Percentiles rank a stretch among this genome's conserved stretches.
Evolutionary conservation across 176 grass and related monocot species (phyloP).

Genomic region (Echinochloa phyllopogon): DNA sequence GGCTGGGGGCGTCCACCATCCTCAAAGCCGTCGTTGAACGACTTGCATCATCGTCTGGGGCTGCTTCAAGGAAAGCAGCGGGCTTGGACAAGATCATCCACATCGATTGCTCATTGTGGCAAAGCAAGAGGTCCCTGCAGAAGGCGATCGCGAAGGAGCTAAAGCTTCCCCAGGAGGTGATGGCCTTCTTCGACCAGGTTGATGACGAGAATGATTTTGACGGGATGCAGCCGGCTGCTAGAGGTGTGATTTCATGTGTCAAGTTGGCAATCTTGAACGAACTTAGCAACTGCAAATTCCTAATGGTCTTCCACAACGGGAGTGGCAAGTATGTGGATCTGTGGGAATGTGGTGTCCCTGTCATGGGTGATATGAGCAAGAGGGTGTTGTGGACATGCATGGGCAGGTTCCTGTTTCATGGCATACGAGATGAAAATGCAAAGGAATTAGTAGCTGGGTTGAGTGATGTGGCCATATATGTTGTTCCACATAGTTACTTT

Average conservation of each 20-base stretch:
- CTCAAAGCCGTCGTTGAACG: neutral
- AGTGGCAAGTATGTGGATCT: neutral
- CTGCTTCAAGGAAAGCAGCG: neutral
- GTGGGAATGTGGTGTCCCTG: neutral
- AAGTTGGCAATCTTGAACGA: neutral
- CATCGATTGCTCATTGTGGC: neutral
- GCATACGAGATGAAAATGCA: fast-evolving
- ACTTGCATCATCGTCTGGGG: neutral
- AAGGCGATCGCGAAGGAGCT: neutral
- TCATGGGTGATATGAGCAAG: fast-evolving
- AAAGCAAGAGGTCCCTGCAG: constrained; percentile 7
- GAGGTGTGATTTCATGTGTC: neutral
- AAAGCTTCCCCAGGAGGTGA: neutral
- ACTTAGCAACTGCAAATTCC: neutral
- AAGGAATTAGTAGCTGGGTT: too few relatives aligned
- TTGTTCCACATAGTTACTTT: neutral
- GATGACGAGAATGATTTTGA: constrained; percentile 4
- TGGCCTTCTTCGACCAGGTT: neutral
- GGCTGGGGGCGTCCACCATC: neutral
- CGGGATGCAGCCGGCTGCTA: neutral
- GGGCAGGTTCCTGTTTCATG: neutral
- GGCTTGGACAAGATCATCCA: constrained; percentile 14
- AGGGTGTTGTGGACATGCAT: neutral
- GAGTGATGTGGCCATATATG: neutral
- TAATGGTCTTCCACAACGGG: neutral